Base-by-base conservation (phyloP, 2,329 filamentous ascomycete species). In the Aspergillus texensis region DNA sequence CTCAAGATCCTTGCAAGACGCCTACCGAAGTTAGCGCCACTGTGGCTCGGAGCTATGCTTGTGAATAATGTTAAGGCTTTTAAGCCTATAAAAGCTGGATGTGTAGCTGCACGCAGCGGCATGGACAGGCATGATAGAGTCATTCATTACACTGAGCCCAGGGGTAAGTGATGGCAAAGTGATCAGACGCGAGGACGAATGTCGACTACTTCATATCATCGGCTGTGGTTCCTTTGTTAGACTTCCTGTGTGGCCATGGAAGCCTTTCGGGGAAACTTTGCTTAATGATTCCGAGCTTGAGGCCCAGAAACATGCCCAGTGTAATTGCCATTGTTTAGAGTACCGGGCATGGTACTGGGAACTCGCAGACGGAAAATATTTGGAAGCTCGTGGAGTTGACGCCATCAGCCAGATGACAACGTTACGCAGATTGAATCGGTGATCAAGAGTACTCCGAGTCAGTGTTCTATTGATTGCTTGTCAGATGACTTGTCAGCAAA, bases 41-140 rank as follows among this genome's bases (percentile, higher is more conserved):
- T 71, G 19, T 72, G 68, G 70, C 65, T 73, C 21, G 69, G 68
- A 55, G 66, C 68, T 28, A 66, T 66, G 2, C n/a, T 68, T 3
- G 50, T 56, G n/a, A 62, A 58, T 4, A 8, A 65, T 0, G 62
- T 56, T 32, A 61, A 62, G 14, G 58, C 67, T 6, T 55, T 71
- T 34, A 62, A 62, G 3, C 61, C 65, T 41, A 57, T 63, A 45
- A 50, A 54, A n/a, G 30, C 10, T 9, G 67, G 65, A 30, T 50
- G 66, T 58, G 52, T 53, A 0, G 66, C 65, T 39, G 34, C 56
- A 55, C 54, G 64, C 67, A 24, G 65, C 68, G 52, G 69, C 65
- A 4, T 74, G 69, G 66, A 66, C 67, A 0, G 54, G 32, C 32
- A 67, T 58, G 26, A 32, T 45, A 34, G 61, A 70, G 26, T 61